Evolutionary conservation across 805 yeast genomes (phyloP).

Genomic region (Candida jianshihensis): DNA sequence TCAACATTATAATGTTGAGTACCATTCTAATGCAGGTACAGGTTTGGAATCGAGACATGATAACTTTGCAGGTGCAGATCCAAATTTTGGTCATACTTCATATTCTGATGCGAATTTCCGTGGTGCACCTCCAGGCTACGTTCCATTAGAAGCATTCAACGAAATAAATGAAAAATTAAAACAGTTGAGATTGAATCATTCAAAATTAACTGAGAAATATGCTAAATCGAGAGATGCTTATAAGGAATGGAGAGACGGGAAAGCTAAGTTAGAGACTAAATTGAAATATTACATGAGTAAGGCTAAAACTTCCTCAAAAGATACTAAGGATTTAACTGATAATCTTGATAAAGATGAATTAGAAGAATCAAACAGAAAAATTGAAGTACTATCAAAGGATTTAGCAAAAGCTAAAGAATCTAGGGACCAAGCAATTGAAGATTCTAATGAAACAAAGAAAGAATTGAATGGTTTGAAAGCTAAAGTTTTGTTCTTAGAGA

Average conservation of each 20-base stretch:
- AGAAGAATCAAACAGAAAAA: not conserved
- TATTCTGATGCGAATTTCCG: conserved; percentile 1
- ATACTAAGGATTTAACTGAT: not conserved
- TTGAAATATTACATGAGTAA: not conserved
- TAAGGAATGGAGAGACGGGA: no score
- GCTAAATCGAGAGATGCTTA: conserved; percentile 2
- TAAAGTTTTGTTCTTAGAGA: conserved; percentile 3
- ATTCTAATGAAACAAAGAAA: not conserved
- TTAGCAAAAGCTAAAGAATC: conserved; percentile 1
- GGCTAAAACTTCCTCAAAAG: not conserved
- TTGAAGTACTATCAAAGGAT: not conserved
- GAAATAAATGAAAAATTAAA: not conserved
- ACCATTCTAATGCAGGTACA: not conserved
- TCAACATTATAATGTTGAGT: no score
- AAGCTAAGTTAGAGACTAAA: not conserved
- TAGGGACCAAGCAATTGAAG: not conserved
- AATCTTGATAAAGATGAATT: not conserved
- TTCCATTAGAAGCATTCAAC: not conserved
- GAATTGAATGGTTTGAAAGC: conserved; percentile 4
- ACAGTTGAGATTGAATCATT: not conserved
- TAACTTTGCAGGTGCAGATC: not conserved
- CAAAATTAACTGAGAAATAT: not conserved
- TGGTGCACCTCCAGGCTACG: conserved; percentile 1
- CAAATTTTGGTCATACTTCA: not conserved
- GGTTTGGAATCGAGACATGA: not conserved